Evolutionary conservation across 306 rosid genomes (phyloP).

Genomic region (Lagenaria siceraria): DNA sequence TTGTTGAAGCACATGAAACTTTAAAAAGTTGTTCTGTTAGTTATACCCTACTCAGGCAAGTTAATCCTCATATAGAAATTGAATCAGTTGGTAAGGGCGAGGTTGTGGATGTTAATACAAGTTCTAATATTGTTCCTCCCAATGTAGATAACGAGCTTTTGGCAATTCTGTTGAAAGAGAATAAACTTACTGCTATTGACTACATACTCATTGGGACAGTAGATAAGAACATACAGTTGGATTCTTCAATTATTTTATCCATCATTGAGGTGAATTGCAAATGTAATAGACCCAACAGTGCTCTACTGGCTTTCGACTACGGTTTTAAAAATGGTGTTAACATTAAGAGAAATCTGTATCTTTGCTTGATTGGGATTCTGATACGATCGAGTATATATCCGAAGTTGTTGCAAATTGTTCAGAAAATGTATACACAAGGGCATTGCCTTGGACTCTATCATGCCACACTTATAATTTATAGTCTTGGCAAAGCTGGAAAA

Average conservation of each 20-base stretch:
- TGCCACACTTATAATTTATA: slow-evolving; percentile 40
- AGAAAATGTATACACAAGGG: slow-evolving; percentile 45
- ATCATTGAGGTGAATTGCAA: slow-evolving; percentile 45
- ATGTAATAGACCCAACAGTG: slow-evolving; percentile 40
- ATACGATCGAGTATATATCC: slow-evolving; percentile 35
- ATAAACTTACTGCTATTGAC: slow-evolving; percentile 46
- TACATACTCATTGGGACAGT: slow-evolving; percentile 32
- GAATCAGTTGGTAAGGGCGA: slow-evolving; percentile 23
- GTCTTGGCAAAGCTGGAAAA: slow-evolving; percentile 51
- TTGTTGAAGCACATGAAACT: slow-evolving; percentile 39
- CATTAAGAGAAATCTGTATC: slow-evolving; percentile 44
- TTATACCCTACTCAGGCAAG: slow-evolving; percentile 53
- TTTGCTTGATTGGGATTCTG: slow-evolving; percentile 47
- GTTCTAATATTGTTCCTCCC: slow-evolving; percentile 10
- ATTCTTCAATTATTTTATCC: slow-evolving; percentile 30
- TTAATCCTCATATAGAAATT: slow-evolving; percentile 47
- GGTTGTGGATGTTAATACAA: slow-evolving; percentile 10
- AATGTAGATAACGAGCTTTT: slow-evolving; percentile 37
- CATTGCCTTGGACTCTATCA: slow-evolving; percentile 55
- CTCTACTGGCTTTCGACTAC: slow-evolving; percentile 48
- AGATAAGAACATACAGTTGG: slow-evolving; percentile 33
- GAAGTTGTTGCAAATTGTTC: slow-evolving; percentile 34
- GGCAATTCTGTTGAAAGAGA: slow-evolving; percentile 34
- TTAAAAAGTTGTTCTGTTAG: slow-evolving; percentile 39
- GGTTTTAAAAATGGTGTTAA: slow-evolving; percentile 28